Base-by-base conservation (phyloP, 768 basidiomycete genomes). In the Suillus subalutaceus region DNA sequence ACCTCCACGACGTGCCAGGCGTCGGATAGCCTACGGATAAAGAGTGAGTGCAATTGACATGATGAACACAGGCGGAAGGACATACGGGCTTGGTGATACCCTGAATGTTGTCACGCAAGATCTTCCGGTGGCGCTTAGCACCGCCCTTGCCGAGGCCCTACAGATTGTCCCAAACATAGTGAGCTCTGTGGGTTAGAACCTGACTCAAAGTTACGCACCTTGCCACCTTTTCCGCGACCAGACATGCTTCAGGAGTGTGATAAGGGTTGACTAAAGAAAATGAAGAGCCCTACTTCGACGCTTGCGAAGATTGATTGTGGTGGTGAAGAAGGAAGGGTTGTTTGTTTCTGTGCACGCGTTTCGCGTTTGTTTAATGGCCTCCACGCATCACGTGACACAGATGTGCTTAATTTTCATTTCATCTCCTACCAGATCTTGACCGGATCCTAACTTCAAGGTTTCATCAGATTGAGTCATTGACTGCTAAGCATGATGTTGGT, bases 221-320 rank as follows among this genome's bases (percentile, higher is more conserved):
- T 92, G 77, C 91, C 91, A 77, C 91, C 88, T 84, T 93, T 93
- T 76, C 92, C 92, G 75, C 92, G 91, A 79, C 92, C 92, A 81
- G 91, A 92, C 91, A 93, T 89, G 76, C 66, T 74, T 32, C n/a
- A 43, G 30, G 62, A 56, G 57, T 61, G 60, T 60, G 40, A 38
- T 48, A 13, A 13, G 40, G 8, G 37, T 52, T 52, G 37, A 38
- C 16, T 56, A 43, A 61, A 35, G 16, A n/a, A 50, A 55, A 35
- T 37, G 1, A 62, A 18, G 18, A 58, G 9, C 32, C 8, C 9
- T 1, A 13, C 20, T 37, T 62, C 12, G 32, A 40, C 46, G n/a
- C 20, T 35, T 35, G 57, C 13, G 44, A 48, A 30, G 59, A 35
- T 35, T 38, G 40, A 41, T 20, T 60, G 59, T 65, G 64, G 55